phyloP scores from a whole-genome alignment of 1,284 basidiomycete genomes.

The Amylostereum chailletii region DNA sequence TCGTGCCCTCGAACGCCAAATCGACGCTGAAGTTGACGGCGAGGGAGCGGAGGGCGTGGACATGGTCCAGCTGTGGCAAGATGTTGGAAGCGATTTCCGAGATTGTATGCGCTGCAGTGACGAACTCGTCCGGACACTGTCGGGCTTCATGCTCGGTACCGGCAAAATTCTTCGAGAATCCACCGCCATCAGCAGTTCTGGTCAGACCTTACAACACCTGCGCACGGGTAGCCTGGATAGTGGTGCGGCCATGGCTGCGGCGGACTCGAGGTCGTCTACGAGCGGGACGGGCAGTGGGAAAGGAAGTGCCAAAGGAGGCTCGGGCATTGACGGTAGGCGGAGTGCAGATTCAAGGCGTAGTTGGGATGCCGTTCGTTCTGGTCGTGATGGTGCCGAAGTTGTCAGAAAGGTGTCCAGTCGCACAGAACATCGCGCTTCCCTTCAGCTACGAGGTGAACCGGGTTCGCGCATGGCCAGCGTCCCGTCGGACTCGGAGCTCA shows the following conservation, averaged over 20 bases:
- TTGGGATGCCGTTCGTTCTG: constrained; percentile 35
- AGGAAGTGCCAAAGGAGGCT: constrained; percentile 20
- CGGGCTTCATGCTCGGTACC: constrained; percentile 62
- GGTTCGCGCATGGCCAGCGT: background rate
- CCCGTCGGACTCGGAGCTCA: background rate
- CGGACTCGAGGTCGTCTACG: constrained; percentile 11
- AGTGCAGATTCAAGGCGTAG: constrained; percentile 43
- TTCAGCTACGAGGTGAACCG: constrained; percentile 16
- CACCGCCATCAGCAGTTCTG: constrained; percentile 19
- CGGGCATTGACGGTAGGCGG: constrained; percentile 13
- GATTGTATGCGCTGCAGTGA: constrained; percentile 65
- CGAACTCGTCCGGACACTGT: constrained; percentile 66
- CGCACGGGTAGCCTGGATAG: constrained; percentile 43
- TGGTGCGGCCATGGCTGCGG: constrained; percentile 21
- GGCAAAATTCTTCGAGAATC: constrained; percentile 60
- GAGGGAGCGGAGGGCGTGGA: constrained; percentile 26
- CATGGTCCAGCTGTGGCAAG: constrained; percentile 52
- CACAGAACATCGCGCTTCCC: constrained; percentile 27
- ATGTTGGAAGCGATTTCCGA: constrained; percentile 59
- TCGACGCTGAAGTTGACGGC: constrained; percentile 60
- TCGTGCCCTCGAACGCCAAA: constrained; percentile 58
- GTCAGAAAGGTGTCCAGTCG: constrained; percentile 18
- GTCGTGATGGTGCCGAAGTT: constrained; percentile 12
- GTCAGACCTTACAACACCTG: constrained; percentile 23
- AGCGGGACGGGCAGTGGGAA: constrained; percentile 12